Base-by-base conservation (phyloP, 2,329 filamentous ascomycete genomes). In the Fusarium sp. region DNA sequence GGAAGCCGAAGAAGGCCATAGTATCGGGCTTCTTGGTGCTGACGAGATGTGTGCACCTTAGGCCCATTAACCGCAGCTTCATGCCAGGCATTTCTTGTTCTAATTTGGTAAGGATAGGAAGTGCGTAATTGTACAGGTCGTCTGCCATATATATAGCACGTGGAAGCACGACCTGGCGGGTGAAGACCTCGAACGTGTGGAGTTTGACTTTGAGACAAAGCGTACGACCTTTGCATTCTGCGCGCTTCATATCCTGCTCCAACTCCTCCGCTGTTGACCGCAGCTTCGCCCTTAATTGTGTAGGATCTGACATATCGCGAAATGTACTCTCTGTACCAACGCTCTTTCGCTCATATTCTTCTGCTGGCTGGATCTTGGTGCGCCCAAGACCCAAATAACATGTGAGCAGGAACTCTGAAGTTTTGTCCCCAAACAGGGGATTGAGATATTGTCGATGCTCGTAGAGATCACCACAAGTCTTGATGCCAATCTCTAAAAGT, bases 261-360 rank as follows among this genome's bases (percentile, higher is more conserved):
- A 99, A 84, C 70, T 97, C 94, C 69, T 94, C 91, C 0, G 96
- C 94, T 3, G 91, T 95, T 78, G 86, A 87, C n/a, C 90, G 87
- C 9, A 99, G 86, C 78, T 97, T 97, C 18, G 91, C 90, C 23
- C 92, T 87, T 6, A 98, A 84, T 63, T 91, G 88, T 1, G 82
- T 80, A 17, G 91, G 88, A 57, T 91, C 90, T 4, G 88, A 89
- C 76, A 97, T 89, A 52, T 98, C 95, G 41, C 88, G 85, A 75
- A 99, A 99, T 0, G 95, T 98, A 68, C 92, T 92, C 80, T 99
- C 96, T 0, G 95, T 98, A 20, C 96, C 95, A 2, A 98, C 92
- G 71, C 93, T 97, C 80, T 98, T 98, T 18, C 96, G 89, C 78
- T 97, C 94, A 73, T 94, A 94, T 61, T 95, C 94, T 75, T 97